phyloP scores from a whole-genome alignment of 805 yeast species.

The Ogataea glucozyma region DNA sequence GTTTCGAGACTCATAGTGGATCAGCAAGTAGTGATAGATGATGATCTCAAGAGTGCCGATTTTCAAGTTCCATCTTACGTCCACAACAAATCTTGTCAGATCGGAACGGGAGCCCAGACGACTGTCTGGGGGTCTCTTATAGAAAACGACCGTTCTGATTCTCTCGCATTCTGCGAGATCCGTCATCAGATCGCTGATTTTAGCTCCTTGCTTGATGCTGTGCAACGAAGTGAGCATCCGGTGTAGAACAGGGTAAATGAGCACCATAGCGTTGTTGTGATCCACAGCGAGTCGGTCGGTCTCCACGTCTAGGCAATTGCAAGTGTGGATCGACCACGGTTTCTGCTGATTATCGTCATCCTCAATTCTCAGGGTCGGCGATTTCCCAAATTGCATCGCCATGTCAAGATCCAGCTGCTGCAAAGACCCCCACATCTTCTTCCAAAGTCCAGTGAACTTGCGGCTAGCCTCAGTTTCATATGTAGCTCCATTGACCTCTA shows the following conservation, averaged over 20 bases:
- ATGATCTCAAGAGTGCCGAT: slow-evolving; percentile 17
- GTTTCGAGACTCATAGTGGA: slow-evolving; percentile 21
- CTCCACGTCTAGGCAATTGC: slow-evolving; percentile 15
- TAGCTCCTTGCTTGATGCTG: slow-evolving; percentile 21
- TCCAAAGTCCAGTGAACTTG: slow-evolving; percentile 29
- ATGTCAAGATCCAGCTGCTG: slow-evolving; percentile 27
- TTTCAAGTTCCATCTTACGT: slow-evolving; percentile 4
- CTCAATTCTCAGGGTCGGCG: slow-evolving; percentile 20
- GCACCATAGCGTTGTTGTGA: slow-evolving; percentile 21
- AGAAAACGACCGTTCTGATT: slow-evolving; percentile 7
- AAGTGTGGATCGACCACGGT: slow-evolving; percentile 16
- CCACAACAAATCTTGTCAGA: slow-evolving; percentile 1
- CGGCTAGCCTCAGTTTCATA: slow-evolving; percentile 12
- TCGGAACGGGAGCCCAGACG: not conserved
- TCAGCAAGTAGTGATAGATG: slow-evolving; percentile 20
- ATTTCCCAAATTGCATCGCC: slow-evolving; percentile 25
- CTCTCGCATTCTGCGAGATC: slow-evolving; percentile 16
- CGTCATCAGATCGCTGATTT: slow-evolving; percentile 25
- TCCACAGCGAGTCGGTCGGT: slow-evolving; percentile 26
- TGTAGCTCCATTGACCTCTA: slow-evolving; percentile 3
- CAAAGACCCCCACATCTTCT: slow-evolving; percentile 32
- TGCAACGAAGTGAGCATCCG: slow-evolving; percentile 27
- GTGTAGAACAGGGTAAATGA: slow-evolving; percentile 20
- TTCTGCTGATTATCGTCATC: slow-evolving; percentile 21
- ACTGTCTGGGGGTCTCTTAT: not conserved